Percentiles rank a stretch among this genome's conserved stretches.
These are phyloP conservation scores for Paramecium octaurelia DNA, from an alignment of 73 alveolate species.

Conservation along the genomic window DNA sequence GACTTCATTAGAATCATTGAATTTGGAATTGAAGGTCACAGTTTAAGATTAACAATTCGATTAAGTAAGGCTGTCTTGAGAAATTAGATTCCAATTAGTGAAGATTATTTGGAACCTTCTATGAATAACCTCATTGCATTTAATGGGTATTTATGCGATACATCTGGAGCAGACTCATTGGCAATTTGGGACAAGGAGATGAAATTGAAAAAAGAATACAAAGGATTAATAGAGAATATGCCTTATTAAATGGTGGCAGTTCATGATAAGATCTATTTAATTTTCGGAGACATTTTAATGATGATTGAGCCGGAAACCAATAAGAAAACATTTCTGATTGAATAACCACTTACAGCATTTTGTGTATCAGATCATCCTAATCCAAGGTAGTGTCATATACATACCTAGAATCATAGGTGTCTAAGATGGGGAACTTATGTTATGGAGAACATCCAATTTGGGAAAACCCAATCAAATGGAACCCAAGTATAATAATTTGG, in stretches of 20 bases:
- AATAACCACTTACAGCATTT: background rate
- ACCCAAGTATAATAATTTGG: background rate
- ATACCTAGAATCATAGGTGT: slow-evolving; percentile 25
- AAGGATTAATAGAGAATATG: slow-evolving; percentile 35
- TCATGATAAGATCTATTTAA: background rate
- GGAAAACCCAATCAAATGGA: background rate
- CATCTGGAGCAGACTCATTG: slow-evolving; percentile 33
- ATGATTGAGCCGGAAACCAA: background rate
- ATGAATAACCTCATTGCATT: background rate
- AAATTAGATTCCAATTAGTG: slow-evolving; percentile 4
- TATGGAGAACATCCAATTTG: background rate
- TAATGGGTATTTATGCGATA: slow-evolving; percentile 34
- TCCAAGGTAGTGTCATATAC: slow-evolving; percentile 39
- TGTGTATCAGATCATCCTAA: slow-evolving; percentile 32
- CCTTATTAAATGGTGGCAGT: background rate
- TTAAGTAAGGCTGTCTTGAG: background rate
- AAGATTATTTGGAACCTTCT: slow-evolving; percentile 37
- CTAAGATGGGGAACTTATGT: background rate
- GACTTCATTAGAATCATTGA: slow-evolving; percentile 28
- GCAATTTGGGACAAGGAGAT: slow-evolving; percentile 17
- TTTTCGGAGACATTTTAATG: background rate
- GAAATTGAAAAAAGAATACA: slow-evolving; percentile 7
- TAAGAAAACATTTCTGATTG: background rate
- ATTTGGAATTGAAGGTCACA: slow-evolving; percentile 30
- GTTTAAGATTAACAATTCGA: slow-evolving; percentile 40